Base-by-base conservation (phyloP, 495 filamentous ascomycete genomes). In the Niebla homalea region DNA sequence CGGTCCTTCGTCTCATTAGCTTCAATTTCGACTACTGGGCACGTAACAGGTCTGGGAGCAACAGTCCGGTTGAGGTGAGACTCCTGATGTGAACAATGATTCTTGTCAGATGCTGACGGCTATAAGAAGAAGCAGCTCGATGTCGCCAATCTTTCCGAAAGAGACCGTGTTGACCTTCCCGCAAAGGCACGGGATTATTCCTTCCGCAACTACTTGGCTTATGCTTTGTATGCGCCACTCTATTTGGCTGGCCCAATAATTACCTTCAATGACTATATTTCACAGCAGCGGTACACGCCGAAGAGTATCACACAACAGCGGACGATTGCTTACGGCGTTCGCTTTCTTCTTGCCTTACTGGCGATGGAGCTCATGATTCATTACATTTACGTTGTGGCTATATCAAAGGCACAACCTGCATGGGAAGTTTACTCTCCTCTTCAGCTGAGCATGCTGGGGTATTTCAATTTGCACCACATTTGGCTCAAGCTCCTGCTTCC, bases 11-110 rank as follows among this genome's bases (percentile, higher is more conserved):
- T 20, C 69, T 96, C 38, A 87, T 99, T 52, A 94, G 88, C 64
- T 99, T 94, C 76, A 96, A 97, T 63, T 67, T 99, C 58, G 92
- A 99, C 62, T 88, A 94, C 66, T 99, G 93, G 92, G 89, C 87
- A 54, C 65, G 85, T 0, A 76, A 86, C 57, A 73, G 74, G 46
- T 68, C 76, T 23, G 70, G 68, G 29, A 70, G 74, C 37, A 36
- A 14, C 29, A 89, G 79, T 57, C 76, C 84, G 19, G 64, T 95
- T 42, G 90, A 98, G 86, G 92, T 98, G 75, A 64, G 80, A 23
- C 16, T 4, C 38, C 63, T 7, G 11, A 49, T 49, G 37, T 53
- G 44, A 47, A 54, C 25, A 5, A 52, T 15, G 15, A 19, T 43
- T 49, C 36, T 36, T 54, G 52, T 11, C 42, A 14, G 45, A 51